Conservation (phyloP, 345 rosid species). For the Kernera saxatilis region DNA sequence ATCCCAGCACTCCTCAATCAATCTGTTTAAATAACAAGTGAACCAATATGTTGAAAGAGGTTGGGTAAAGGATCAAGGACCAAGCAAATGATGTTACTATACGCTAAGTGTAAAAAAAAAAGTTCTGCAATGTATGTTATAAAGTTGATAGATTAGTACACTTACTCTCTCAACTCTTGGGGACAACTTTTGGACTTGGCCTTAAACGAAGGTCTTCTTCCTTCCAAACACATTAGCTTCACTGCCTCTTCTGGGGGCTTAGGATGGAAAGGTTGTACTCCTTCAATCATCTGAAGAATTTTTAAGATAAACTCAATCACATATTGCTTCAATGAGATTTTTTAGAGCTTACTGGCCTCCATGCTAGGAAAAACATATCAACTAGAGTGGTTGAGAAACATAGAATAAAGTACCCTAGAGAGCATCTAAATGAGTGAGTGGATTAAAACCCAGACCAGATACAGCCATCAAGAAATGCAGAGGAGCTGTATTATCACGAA, state of each 20-base stretch:
- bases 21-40: conserved; percentile 35
- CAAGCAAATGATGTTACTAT: not conserved
- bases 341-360: not conserved
- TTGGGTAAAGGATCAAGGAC: not conserved
- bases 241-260: conserved; percentile 65
- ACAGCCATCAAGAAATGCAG: not conserved
- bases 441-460: not conserved
- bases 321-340: not conserved
- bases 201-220: conserved; percentile 71
- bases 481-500: not conserved
- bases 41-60: not conserved
- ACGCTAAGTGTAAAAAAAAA: not conserved
- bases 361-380: not conserved
- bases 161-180: conserved; percentile 83
- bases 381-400: conserved; percentile 11
- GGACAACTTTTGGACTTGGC: conserved; percentile 64
- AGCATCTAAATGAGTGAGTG: not conserved
- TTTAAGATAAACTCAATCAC: not conserved
- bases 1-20: conserved; percentile 94
- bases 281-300: conserved; percentile 74
- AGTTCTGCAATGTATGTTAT: not conserved
- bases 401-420: not conserved
- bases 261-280: conserved; percentile 77
- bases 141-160: not conserved
- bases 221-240: conserved; percentile 70